Conservation (phyloP, 73 alveolate species). For the Paramecium biaurelia region DNA sequence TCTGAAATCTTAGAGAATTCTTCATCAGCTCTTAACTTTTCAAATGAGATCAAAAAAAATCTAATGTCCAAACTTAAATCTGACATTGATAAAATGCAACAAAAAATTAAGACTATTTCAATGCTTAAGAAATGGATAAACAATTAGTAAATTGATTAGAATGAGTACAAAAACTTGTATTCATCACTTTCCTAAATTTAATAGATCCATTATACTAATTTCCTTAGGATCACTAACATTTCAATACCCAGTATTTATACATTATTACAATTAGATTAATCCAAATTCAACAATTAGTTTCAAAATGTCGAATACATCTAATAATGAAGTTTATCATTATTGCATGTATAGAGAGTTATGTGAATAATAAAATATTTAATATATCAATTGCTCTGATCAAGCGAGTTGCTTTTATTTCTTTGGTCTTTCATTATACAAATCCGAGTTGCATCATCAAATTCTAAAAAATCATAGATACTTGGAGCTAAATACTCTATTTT, state of each 20-base stretch:
- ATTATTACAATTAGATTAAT: not conserved
- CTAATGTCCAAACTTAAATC: not conserved
- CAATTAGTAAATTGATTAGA: not conserved
- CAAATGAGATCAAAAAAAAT: not conserved
- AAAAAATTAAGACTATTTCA: not conserved
- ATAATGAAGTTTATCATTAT: not conserved
- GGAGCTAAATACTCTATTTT: not conserved
- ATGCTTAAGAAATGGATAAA: conserved; percentile 3
- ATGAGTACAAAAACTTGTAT: not conserved
- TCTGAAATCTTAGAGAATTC: not conserved
- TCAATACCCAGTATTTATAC: not conserved
- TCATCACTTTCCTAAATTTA: not conserved
- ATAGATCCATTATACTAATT: not conserved
- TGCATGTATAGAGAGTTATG: not conserved
- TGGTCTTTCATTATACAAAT: not conserved
- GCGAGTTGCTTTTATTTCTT: not conserved
- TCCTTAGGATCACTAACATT: not conserved
- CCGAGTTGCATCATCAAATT: not conserved
- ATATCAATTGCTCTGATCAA: not conserved
- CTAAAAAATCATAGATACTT: not conserved
- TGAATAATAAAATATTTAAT: not conserved
- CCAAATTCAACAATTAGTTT: not conserved
- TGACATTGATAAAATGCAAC: conserved; percentile 22
- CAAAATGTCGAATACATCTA: not conserved
- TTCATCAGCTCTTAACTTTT: not conserved